These are phyloP conservation scores for Tephrocybe sp. DNA, from an alignment of 768 basidiomycete species.

Conservation along the genomic window DNA sequence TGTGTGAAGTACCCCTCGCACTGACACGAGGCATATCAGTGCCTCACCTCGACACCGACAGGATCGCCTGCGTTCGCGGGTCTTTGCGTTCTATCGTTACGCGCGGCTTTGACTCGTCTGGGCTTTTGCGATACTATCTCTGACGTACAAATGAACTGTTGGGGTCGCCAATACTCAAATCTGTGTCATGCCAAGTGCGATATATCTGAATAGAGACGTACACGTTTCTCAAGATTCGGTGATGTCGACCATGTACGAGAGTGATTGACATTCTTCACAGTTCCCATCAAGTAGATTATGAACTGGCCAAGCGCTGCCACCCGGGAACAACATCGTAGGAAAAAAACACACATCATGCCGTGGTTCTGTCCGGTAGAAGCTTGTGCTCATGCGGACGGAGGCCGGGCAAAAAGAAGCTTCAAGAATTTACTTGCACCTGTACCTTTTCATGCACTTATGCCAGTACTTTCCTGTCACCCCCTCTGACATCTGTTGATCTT, in stretches of 20 bases:
- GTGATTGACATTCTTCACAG: slow-evolving; percentile 10
- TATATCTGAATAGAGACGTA: no score
- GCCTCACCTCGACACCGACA: slow-evolving; percentile 8
- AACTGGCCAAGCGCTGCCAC: slow-evolving; percentile 5
- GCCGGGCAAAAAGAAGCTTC: slow-evolving; percentile 10
- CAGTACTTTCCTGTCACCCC: slow-evolving; percentile 8
- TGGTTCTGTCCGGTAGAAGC: not conserved
- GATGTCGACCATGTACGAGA: not conserved
- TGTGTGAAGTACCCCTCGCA: slow-evolving; percentile 6
- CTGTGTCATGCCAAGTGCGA: no score
- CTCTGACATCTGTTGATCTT: slow-evolving; percentile 12
- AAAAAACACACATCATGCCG: not conserved
- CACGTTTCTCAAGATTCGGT: not conserved
- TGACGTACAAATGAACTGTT: slow-evolving; percentile 13
- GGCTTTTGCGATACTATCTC: no score
- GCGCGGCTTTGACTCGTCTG: no score
- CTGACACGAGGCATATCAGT: slow-evolving; percentile 15
- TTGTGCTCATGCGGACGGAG: not conserved
- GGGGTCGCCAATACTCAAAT: not conserved
- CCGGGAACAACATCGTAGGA: slow-evolving; percentile 1
- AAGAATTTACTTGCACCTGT: not conserved
- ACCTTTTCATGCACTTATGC: slow-evolving; percentile 3
- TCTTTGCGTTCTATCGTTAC: no score
- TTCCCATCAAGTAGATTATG: not conserved
- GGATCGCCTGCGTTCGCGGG: slow-evolving; percentile 1